Percentiles rank a stretch among this genome's conserved stretches.
Conservation (phyloP, 306 rosid species). For the Quercus alba region DNA sequence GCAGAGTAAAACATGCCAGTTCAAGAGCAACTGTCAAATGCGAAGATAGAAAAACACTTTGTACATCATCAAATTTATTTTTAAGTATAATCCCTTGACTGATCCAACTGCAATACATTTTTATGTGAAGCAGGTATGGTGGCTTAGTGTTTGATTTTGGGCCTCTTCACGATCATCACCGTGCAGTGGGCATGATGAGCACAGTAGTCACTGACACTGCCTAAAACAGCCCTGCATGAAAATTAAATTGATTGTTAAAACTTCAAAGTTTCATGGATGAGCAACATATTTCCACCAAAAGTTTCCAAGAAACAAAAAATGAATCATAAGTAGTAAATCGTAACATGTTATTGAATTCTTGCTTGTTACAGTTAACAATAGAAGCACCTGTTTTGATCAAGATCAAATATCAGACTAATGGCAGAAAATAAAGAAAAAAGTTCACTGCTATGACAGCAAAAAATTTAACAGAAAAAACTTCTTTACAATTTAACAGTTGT, state of each 20-base stretch:
- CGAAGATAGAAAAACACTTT: background rate
- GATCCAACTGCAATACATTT: background rate
- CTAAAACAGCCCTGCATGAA: conserved; percentile 64
- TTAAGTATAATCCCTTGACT: background rate
- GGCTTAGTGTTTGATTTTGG: conserved; percentile 43
- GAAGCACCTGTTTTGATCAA: background rate
- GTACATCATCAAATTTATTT: background rate
- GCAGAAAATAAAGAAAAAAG: background rate
- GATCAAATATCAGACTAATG: background rate
- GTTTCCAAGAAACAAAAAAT: too few species aligned
- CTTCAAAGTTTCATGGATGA: too few species aligned
- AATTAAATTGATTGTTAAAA: background rate
- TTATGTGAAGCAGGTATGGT: background rate
- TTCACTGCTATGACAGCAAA: too few species aligned
- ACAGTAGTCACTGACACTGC: conserved; percentile 86
- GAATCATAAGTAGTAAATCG: too few species aligned
- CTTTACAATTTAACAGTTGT: background rate
- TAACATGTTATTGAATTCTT: too few species aligned
- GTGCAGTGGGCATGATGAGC: conserved; percentile 76
- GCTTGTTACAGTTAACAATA: background rate
- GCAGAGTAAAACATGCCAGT: too few species aligned
- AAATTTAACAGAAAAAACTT: too few species aligned
- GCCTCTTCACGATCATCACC: conserved; percentile 79
- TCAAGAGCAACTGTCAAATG: too few species aligned
- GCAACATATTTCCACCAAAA: too few species aligned